Evolutionary conservation across 352 stramenopile genomes (phyloP).

Genomic region (Phytophthora boehmeriae): DNA sequence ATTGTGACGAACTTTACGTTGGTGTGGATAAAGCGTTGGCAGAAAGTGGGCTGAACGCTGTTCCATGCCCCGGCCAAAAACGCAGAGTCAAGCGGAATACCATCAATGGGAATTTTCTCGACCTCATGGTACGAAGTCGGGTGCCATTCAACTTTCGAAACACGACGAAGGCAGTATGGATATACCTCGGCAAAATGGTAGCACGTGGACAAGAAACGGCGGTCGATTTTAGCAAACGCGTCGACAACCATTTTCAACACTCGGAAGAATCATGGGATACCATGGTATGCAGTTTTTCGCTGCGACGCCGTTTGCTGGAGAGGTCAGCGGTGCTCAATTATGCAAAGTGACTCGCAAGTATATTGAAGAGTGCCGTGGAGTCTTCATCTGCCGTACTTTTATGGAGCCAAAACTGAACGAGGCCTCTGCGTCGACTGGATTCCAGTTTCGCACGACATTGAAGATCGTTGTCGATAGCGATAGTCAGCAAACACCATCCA

Average conservation of each 20-base stretch:
- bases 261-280: neutral
- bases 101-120: slow-evolving; percentile 15
- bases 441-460: neutral
- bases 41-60: neutral
- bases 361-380: slow-evolving; percentile 5
- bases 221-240: neutral
- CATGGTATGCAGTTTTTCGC: neutral
- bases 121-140: slow-evolving; percentile 11
- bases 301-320: neutral
- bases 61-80: slow-evolving; percentile 8
- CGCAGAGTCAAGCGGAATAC: neutral
- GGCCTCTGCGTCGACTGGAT: neutral
- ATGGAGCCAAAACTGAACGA: neutral
- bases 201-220: neutral
- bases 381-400: slow-evolving; percentile 15
- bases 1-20: slow-evolving; percentile 14
- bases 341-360: slow-evolving; percentile 11
- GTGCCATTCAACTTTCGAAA: slow-evolving; percentile 12
- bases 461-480: neutral
- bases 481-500: no score
- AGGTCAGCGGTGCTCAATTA: neutral
- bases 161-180: neutral
- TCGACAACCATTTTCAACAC: neutral
- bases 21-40: slow-evolving; percentile 8
- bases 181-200: neutral